Base-by-base conservation (phyloP, 768 basidiomycete species). In the Mrakia frigida region DNA sequence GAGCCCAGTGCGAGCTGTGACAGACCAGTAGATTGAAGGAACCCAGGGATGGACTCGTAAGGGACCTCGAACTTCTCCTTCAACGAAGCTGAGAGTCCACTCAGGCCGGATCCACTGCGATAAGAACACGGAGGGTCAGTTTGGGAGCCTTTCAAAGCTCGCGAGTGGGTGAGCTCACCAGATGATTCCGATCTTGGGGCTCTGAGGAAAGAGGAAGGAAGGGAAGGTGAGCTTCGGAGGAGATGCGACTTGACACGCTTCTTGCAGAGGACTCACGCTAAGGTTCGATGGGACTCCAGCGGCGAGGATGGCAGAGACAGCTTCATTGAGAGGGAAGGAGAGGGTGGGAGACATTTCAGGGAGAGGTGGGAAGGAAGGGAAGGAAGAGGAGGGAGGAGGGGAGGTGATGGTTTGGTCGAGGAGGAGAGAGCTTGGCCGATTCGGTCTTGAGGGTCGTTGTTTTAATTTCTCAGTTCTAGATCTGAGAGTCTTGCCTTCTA, bases 21-120 rank as follows among this genome's bases (percentile, higher is more conserved):
- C 73, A 3, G 7, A 60, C 41, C 73, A 56, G 92, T 93, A 80
- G 90, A 92, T 79, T 86, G 86, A 7, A 86, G 88, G 79, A 94
- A 94, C 1, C 92, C 93, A 28, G 89, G 87, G 21, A 95, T 85
- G 52, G 85, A 82, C 14, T 86, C 85, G 81, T 95, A 95, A 0
- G 88, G 87, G 70, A 95, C 79, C 41, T 80, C 79, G 46, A 83
- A 78, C 56, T 79, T 78, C 21, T 82, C 82, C 37, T 76, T 39
- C 6, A 84, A 61, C 41, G 78, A 68, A n/a, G 87, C 86, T 0
- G 87, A 91, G 37, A 96, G 86, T 0, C 91, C 92, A 80, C 89
- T 89, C 70, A 95, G 85, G 4, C 94, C 93, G 1, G 91, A 92
- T 75, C 94, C 93, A 82, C 70, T 72, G 35, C 23, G 46, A 72